These are phyloP conservation scores for Craspedostauros australis DNA, from an alignment of 108 stramenopile genomes.

Conservation along the genomic window DNA sequence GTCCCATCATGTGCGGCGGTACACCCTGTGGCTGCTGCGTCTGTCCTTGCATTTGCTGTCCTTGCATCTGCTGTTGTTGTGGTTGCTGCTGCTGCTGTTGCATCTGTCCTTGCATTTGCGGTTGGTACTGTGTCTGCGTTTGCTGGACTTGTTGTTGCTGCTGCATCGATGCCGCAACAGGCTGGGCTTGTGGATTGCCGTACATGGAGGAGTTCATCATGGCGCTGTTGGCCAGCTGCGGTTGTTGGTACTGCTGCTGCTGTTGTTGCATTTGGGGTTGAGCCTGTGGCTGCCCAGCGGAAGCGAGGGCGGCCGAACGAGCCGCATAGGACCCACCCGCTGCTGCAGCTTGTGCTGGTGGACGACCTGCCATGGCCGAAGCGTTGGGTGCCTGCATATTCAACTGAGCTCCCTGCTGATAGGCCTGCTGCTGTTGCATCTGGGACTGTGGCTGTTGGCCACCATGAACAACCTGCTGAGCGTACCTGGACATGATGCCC, in stretches of 20 bases:
- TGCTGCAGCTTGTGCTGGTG: conserved; percentile 1
- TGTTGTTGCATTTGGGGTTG: conserved; percentile 17
- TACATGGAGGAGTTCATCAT: too few species aligned
- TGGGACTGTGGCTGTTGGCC: too few species aligned
- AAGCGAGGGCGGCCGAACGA: conserved; percentile 3
- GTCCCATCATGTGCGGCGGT: not conserved
- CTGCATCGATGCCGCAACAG: conserved; percentile 13
- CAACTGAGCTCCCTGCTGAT: too few species aligned
- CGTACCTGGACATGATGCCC: too few species aligned
- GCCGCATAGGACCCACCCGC: conserved; percentile 8
- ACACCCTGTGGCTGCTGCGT: not conserved
- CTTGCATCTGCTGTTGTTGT: conserved; percentile 9
- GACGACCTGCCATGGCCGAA: too few species aligned
- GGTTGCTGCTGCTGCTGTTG: conserved; percentile 9
- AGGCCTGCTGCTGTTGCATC: not conserved
- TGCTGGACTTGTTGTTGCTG: conserved; percentile 21
- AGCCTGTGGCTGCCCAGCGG: conserved; percentile 2
- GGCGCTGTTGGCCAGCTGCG: too few species aligned
- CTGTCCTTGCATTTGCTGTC: conserved; percentile 3
- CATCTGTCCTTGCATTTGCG: not conserved
- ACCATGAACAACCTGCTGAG: too few species aligned
- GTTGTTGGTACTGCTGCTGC: conserved; percentile 15
- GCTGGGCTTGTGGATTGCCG: too few species aligned
- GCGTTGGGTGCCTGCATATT: too few species aligned
- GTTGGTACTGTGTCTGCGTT: conserved; percentile 3